Base-by-base conservation (phyloP, 306 rosid genomes). In the Casuarina glauca region DNA sequence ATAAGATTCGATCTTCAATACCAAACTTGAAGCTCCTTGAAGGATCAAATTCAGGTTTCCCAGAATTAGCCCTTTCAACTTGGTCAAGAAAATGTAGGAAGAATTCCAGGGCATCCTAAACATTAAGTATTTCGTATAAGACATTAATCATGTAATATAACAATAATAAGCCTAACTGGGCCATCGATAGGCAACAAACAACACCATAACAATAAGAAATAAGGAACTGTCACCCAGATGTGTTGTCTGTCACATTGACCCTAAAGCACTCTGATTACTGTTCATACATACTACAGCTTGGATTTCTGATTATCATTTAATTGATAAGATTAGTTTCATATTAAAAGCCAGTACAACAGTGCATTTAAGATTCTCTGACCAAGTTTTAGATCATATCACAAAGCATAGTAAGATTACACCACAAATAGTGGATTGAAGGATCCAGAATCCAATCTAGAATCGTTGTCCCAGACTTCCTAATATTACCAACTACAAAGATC, bases 101-200 rank as follows among this genome's bases (percentile, higher is more conserved):
- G 84, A 95, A 95, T 78, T 95, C 99, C 93, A 95, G 87, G 69
- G 99, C 98, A 87, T 95, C 99, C 99, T 95, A 77, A 69, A 78
- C 58, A 79, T 43, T 77, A 69, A 50, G 69, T 78, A 78, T 46
- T 55, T 81, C 11, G 78, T 17, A 66, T 41, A 41, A 66, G 46
- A 41, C 19, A 66, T 41, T 13, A 54, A 60, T 15, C 49, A 16
- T 6, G 50, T 41, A 17, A 46, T 41, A 67, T 42, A 42, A 42
- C 7, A 39, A 58, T 17, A 67, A 7, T 52, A 6, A 5, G 70
- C 70, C 70, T 6, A 41, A 15, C 15, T 41, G 16, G 70, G 32
- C 26, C 49, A 12, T 17, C 5, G 1, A 41, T 16, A 41, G 49
- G 5, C 8, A 64, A 66, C 17, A 42, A 5, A 66, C 13, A 57